Base-by-base conservation (phyloP, 1,284 basidiomycete species). In the Retiboletus flavoniger region DNA sequence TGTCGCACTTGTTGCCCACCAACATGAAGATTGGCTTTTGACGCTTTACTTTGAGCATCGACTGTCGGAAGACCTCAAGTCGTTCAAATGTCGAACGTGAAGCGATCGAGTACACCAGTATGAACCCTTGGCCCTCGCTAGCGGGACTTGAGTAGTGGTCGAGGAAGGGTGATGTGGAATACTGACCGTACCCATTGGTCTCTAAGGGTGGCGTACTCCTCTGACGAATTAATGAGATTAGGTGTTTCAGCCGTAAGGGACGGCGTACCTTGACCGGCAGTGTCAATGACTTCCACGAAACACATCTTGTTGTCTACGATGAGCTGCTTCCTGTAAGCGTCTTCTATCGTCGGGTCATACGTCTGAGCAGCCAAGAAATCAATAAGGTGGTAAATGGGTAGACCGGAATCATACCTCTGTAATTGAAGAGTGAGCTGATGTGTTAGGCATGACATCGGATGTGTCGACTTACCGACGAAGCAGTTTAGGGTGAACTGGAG, bases 161-260 rank as follows among this genome's bases (percentile, higher is more conserved):
- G 55, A 55, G 44, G 13, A 42, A 47, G 19, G 38, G 41, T 26
- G 34, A 17, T 32, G 35, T 44, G 42, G 31, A 47, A 44, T 49
- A 80, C 89, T 71, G 60, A 94, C 91, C 92, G 85, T 63, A 99
- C 97, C 93, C 97, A 99, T 74, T 99, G 96, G 79, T 99, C 96
- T 62, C 97, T 87, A 69, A 99, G 83, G 34, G 97, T 97, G 51
- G 94, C 95, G 69, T 95, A 95, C 72, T 95, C 93, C 88, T 95
- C 93, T 95, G 72, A 53, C 17, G 39, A 38, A 47, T 9, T 28
- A 43, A 50, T 55, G 48, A 57, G 63, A 58, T 50, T 44, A 49
- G 50, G 47, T n/a, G 36, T 19, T 42, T 47, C 42, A 41, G 56
- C 40, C 51, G 19, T 47, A 43, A 53, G 47, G 34, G 41, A 40